phyloP scores from a whole-genome alignment of 441 rosid species.

The Pelargonium citronellum region DNA sequence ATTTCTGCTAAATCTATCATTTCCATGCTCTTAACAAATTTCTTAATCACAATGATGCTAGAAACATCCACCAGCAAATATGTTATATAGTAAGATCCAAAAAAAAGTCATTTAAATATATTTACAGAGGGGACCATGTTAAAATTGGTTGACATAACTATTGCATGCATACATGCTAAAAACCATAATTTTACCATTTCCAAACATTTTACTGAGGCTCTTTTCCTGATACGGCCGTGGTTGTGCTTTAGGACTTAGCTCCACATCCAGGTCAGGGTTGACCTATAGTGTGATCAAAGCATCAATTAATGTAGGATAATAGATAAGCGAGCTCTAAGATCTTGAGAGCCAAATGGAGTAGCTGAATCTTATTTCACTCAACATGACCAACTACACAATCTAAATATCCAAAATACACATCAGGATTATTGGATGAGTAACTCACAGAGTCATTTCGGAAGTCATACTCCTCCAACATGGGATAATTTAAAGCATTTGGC shows the following conservation, averaged over 20 bases:
- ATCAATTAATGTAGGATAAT: slow-evolving; percentile 10
- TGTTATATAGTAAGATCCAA: neutral
- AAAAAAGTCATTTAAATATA: neutral
- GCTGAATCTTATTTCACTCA: neutral
- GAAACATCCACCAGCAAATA: too few relatives aligned
- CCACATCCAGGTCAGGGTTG: slow-evolving; percentile 87
- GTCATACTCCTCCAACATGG: slow-evolving; percentile 97
- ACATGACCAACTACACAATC: slow-evolving; percentile 1
- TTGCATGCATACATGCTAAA: neutral
- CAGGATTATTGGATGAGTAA: slow-evolving; percentile 10
- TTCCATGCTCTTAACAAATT: neutral
- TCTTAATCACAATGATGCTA: neutral
- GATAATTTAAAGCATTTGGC: slow-evolving; percentile 89
- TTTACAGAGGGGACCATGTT: neutral
- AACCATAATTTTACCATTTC: slow-evolving; percentile 53
- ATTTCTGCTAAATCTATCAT: neutral
- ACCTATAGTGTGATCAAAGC: slow-evolving; percentile 43
- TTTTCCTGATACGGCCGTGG: slow-evolving; percentile 98
- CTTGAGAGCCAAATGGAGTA: neutral
- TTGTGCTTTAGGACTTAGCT: slow-evolving; percentile 84
- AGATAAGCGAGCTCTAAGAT: neutral
- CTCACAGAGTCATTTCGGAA: slow-evolving; percentile 88
- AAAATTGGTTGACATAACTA: slow-evolving; percentile 9
- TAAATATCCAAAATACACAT: neutral
- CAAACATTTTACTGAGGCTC: slow-evolving; percentile 98